A percentile compares a stretch with the other conserved stretches of the same genome.
These are phyloP conservation scores for Cutaneotrichosporon sp. DNA, from an alignment of 1,284 basidiomycete genomes.

Conservation along the genomic window DNA sequence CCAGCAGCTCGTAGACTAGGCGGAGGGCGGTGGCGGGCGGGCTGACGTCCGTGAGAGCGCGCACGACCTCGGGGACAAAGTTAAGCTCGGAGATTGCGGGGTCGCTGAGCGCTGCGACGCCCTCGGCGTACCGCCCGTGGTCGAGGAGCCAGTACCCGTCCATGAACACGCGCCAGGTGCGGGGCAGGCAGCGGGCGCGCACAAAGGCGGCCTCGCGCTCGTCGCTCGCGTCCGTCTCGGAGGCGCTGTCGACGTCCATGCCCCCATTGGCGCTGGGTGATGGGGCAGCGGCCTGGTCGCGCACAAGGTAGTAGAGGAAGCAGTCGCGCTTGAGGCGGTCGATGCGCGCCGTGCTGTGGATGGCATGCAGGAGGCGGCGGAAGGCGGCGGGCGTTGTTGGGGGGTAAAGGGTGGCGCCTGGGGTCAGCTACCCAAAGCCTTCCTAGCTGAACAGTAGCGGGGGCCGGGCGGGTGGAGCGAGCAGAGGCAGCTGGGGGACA, in stretches of 20 bases:
- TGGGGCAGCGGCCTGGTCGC: constrained; percentile 31
- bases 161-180: constrained; percentile 43
- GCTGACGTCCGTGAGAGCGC: constrained; percentile 35
- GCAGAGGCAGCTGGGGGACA: no score
- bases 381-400: constrained; percentile 38
- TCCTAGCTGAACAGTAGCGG: no score
- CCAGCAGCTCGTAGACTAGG: constrained; percentile 35
- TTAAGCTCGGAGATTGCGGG: constrained; percentile 44
- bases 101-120: constrained; percentile 32
- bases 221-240: not conserved
- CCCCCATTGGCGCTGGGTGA: constrained; percentile 3
- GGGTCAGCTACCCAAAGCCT: no score
- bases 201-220: constrained; percentile 35
- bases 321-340: constrained; percentile 48
- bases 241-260: constrained; percentile 31
- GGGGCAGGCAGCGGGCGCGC: constrained; percentile 38
- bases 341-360: constrained; percentile 28
- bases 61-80: constrained; percentile 41
- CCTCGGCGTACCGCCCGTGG: constrained; percentile 39
- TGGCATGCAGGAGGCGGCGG: constrained; percentile 38
- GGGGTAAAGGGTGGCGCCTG: constrained; percentile 41
- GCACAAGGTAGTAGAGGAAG: constrained; percentile 47
- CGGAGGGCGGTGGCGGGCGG: constrained; percentile 34
- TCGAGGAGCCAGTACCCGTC: constrained; percentile 50
- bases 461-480: no score